phyloP scores from a whole-genome alignment of 192 early-diverging fungal genomes.

The Entomortierella beljakovae region DNA sequence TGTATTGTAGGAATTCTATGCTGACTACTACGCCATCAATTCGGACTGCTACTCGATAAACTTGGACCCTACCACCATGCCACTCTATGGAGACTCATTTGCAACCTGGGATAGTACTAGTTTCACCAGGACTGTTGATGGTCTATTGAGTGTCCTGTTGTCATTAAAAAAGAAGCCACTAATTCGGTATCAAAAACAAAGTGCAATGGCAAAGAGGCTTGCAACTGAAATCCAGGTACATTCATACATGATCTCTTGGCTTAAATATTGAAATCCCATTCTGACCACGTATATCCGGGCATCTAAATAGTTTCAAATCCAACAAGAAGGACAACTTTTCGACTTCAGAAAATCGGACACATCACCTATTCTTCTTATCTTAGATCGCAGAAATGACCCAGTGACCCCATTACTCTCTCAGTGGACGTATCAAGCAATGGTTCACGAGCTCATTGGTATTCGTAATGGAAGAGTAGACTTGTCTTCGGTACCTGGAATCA shows the following conservation, averaged over 20 bases:
- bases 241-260: too few relatives aligned
- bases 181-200: slow-evolving; percentile 90
- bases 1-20: slow-evolving; percentile 85
- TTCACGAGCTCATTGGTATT: slow-evolving; percentile 96
- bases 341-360: slow-evolving; percentile 84
- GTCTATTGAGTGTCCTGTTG: slow-evolving; percentile 79
- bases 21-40: slow-evolving; percentile 89
- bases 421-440: slow-evolving; percentile 99
- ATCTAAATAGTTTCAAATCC: slow-evolving; percentile 87
- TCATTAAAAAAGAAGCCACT: slow-evolving; percentile 92
- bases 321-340: slow-evolving; percentile 79
- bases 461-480: slow-evolving; percentile 93
- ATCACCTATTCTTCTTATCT: slow-evolving; percentile 87
- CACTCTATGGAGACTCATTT: slow-evolving; percentile 78
- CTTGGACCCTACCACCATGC: slow-evolving; percentile 66
- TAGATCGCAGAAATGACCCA: slow-evolving; percentile 96
- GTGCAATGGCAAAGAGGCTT: slow-evolving; percentile 83
- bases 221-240: slow-evolving; percentile 83
- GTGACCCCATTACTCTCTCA: slow-evolving; percentile 94
- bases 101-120: slow-evolving; percentile 84
- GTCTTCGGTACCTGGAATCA: slow-evolving; percentile 81
- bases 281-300: too few relatives aligned
- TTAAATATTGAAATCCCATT: not conserved
- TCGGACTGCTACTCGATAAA: slow-evolving; percentile 86
- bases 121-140: slow-evolving; percentile 83